Evolutionary conservation across 2,329 filamentous ascomycete species (phyloP).

Genomic region (Botrytis tulipae): DNA sequence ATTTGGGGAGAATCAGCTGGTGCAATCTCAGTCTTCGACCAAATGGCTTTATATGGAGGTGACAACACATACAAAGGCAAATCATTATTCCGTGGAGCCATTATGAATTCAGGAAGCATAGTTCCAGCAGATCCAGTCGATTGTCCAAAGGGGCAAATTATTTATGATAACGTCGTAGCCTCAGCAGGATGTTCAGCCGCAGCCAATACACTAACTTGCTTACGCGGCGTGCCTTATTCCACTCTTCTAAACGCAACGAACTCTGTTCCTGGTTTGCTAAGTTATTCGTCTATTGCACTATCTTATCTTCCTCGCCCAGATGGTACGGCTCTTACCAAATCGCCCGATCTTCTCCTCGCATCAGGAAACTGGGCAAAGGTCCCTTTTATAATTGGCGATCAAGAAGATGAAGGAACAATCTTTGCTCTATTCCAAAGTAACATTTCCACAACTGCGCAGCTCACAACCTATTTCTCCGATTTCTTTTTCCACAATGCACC

Average conservation of each 20-base stretch:
- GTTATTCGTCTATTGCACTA: slow-evolving; percentile 66
- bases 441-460: slow-evolving; percentile 56
- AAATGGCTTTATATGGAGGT: slow-evolving; percentile 72
- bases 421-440: slow-evolving; percentile 70
- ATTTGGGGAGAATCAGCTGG: slow-evolving; percentile 55
- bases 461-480: slow-evolving; percentile 60
- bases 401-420: slow-evolving; percentile 78
- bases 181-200: slow-evolving; percentile 59
- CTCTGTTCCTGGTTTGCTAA: slow-evolving; percentile 65
- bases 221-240: slow-evolving; percentile 59
- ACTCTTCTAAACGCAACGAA: slow-evolving; percentile 65
- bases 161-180: slow-evolving; percentile 61
- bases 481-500: slow-evolving; percentile 61
- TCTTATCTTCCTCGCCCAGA: slow-evolving; percentile 76
- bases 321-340: slow-evolving; percentile 58
- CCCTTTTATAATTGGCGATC: slow-evolving; percentile 67
- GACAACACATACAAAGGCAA: slow-evolving; percentile 73
- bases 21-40: slow-evolving; percentile 71
- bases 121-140: slow-evolving; percentile 64
- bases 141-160: slow-evolving; percentile 60
- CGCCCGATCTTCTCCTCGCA: slow-evolving; percentile 57
- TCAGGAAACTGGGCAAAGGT: slow-evolving; percentile 57
- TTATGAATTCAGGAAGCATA: slow-evolving; percentile 72
- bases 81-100: slow-evolving; percentile 70
- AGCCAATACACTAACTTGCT: slow-evolving; percentile 60